These are phyloP conservation scores for Epichloe typhina DNA, from an alignment of 2,329 filamentous ascomycete species.

Conservation along the genomic window DNA sequence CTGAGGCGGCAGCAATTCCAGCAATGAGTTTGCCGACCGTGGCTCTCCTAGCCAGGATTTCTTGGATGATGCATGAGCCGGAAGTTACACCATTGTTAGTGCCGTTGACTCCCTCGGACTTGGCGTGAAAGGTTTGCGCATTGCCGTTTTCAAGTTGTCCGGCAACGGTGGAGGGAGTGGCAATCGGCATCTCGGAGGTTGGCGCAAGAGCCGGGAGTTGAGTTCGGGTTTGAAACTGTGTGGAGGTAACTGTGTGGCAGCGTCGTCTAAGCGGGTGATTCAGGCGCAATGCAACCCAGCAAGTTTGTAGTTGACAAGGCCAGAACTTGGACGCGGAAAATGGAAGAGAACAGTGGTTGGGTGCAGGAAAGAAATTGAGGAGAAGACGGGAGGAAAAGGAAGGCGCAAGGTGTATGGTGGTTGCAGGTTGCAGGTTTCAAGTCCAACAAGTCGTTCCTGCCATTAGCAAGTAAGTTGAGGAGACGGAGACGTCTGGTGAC, in stretches of 20 bases:
- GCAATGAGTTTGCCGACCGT: constrained; percentile 62
- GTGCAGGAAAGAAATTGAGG: not conserved
- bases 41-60: constrained; percentile 33
- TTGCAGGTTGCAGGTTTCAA: not conserved
- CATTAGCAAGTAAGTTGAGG: not conserved
- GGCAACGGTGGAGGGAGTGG: constrained; percentile 1
- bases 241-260: not conserved
- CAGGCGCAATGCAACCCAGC: too few species aligned
- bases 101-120: constrained; percentile 9
- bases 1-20: constrained; percentile 62
- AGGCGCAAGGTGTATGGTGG: not conserved
- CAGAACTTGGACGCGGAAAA: too few species aligned
- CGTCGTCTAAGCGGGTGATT: not conserved
- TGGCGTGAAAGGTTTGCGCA: constrained; percentile 3
- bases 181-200: constrained; percentile 4
- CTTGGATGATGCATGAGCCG: constrained; percentile 15
- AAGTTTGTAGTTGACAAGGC: too few species aligned
- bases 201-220: not conserved
- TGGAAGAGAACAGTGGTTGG: not conserved
- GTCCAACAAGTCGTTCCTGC: not conserved
- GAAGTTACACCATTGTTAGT: constrained; percentile 1
- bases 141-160: constrained; percentile 3
- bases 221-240: not conserved
- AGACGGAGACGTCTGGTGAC: too few species aligned
- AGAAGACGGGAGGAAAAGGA: not conserved